Evolutionary conservation across 768 basidiomycete species (phyloP).

Genomic region (Kwoniella sp.): DNA sequence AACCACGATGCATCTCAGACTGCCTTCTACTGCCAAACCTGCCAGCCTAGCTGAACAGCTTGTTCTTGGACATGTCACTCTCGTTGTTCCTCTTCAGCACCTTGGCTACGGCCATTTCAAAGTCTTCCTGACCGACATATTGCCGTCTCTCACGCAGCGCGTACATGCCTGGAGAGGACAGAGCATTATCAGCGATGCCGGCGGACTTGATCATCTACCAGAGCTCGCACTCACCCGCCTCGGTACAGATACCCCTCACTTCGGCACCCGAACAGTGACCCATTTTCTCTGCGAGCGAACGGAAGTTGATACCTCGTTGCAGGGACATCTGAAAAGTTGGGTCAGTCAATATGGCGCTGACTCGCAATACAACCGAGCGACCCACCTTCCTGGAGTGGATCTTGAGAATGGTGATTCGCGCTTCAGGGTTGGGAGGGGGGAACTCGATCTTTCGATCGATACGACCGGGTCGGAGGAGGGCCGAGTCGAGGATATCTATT

Average conservation of each 20-base stretch:
- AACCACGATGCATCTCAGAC: no score
- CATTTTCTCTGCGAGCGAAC: slow-evolving; percentile 96
- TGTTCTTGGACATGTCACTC: slow-evolving; percentile 87
- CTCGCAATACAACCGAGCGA: background rate
- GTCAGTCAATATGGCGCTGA: background rate
- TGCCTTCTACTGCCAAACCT: no score
- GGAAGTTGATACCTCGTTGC: slow-evolving; percentile 95
- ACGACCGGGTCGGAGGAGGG: slow-evolving; percentile 85
- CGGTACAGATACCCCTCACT: slow-evolving; percentile 93
- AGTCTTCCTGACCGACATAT: slow-evolving; percentile 97
- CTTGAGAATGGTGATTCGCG: slow-evolving; percentile 90
- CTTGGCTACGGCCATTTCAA: slow-evolving; percentile 97
- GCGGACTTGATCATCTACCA: background rate
- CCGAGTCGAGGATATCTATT: slow-evolving; percentile 88
- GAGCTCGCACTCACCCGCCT: slow-evolving; percentile 65
- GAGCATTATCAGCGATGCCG: background rate
- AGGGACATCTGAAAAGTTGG: slow-evolving; percentile 74
- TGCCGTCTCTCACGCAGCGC: slow-evolving; percentile 90
- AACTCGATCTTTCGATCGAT: slow-evolving; percentile 98
- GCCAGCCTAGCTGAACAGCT: slow-evolving; percentile 63
- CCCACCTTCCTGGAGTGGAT: slow-evolving; percentile 90
- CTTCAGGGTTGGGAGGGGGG: slow-evolving; percentile 88
- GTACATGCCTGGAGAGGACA: slow-evolving; percentile 71
- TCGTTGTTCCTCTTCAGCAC: slow-evolving; percentile 96
- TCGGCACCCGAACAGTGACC: slow-evolving; percentile 97